Evolutionary conservation across 139 green algal genomes (phyloP).

Genomic region (Nannochloris sp.): DNA sequence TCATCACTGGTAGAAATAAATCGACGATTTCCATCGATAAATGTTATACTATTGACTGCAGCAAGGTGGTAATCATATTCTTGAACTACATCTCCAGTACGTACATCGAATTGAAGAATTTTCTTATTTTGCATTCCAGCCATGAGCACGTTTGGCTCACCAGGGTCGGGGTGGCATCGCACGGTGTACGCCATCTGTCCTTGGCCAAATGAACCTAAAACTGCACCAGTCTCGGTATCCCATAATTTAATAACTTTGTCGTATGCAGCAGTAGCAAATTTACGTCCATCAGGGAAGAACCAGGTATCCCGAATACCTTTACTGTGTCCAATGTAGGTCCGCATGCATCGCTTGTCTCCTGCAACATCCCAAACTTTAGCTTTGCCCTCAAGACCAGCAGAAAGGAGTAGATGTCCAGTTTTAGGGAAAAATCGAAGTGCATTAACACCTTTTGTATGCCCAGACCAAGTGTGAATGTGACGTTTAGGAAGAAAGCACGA

Average conservation of each 20-base stretch:
- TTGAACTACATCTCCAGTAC: slow-evolving; percentile 77
- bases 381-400: slow-evolving; percentile 84
- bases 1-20: slow-evolving; percentile 89
- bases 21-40: slow-evolving; percentile 81
- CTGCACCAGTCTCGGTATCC: slow-evolving; percentile 94
- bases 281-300: slow-evolving; percentile 83
- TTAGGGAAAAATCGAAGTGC: slow-evolving; percentile 90
- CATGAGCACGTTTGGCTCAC: slow-evolving; percentile 88
- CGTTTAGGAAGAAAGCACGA: slow-evolving; percentile 88
- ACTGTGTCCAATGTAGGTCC: slow-evolving; percentile 91
- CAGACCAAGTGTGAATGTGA: slow-evolving; percentile 85
- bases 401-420: slow-evolving; percentile 89
- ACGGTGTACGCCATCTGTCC: slow-evolving; percentile 77
- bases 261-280: slow-evolving; percentile 81
- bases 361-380: slow-evolving; percentile 98
- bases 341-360: slow-evolving; percentile 80
- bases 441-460: slow-evolving; percentile 90
- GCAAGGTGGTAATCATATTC: slow-evolving; percentile 97
- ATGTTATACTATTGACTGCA: slow-evolving; percentile 95
- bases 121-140: slow-evolving; percentile 80
- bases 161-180: slow-evolving; percentile 82
- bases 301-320: slow-evolving; percentile 91
- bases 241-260: slow-evolving; percentile 91
- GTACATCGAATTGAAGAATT: slow-evolving; percentile 87
- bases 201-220: slow-evolving; percentile 56